Conservation (phyloP, 1,284 basidiomycete genomes). For the Heimioporus retisporus region DNA sequence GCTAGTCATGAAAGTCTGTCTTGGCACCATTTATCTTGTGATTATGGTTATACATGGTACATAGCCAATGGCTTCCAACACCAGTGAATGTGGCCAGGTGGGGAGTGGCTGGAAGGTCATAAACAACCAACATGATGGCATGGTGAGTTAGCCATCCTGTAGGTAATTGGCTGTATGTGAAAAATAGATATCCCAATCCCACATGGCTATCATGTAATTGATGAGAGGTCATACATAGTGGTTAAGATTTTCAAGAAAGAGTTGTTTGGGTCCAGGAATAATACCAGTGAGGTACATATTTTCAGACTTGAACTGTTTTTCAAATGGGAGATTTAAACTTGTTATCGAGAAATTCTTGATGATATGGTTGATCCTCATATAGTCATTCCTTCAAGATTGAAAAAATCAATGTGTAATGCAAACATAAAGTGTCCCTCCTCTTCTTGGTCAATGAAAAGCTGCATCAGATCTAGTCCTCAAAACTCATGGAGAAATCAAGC, state of each 20-base stretch:
- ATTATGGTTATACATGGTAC: conserved; percentile 17
- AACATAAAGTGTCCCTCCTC: conserved; percentile 5
- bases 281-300: conserved; percentile 22
- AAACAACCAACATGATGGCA: conserved; percentile 9
- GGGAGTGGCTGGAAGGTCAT: conserved; percentile 20
- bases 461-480: not conserved
- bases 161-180: conserved; percentile 8
- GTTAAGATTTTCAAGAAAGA: conserved; percentile 23
- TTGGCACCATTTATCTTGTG: conserved; percentile 19
- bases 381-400: conserved; percentile 10
- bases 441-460: conserved; percentile 14
- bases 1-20: not conserved
- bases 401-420: conserved; percentile 12
- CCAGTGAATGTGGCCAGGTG: conserved; percentile 15
- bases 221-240: conserved; percentile 24
- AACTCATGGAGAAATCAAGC: conserved; percentile 20
- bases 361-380: not conserved
- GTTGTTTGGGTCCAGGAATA: conserved; percentile 24
- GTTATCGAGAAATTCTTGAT: conserved; percentile 12
- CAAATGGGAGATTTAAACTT: conserved; percentile 11
- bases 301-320: conserved; percentile 16
- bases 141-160: not conserved
- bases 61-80: conserved; percentile 24
- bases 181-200: conserved; percentile 18
- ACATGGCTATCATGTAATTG: conserved; percentile 3